Percentiles rank a stretch among this genome's conserved stretches.
These are phyloP conservation scores for Tricholoma sp. DNA, from an alignment of 768 basidiomycete species.

Conservation along the genomic window DNA sequence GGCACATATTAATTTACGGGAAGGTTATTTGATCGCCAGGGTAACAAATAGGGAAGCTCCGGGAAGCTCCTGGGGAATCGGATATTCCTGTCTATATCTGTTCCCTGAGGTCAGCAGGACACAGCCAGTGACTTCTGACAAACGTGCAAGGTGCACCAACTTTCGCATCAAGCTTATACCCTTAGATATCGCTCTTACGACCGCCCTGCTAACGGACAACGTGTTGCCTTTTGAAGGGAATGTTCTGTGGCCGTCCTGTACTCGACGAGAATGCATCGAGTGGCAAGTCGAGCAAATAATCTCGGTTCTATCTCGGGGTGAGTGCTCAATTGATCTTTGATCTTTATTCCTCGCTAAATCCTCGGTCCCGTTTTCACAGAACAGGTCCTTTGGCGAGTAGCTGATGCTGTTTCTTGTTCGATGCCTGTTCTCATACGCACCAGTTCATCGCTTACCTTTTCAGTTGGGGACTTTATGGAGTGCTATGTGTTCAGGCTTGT, in stretches of 20 bases:
- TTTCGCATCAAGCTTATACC: background rate
- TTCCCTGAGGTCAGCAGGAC: background rate
- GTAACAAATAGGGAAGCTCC: too few species aligned
- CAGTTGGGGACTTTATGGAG: constrained; percentile 14
- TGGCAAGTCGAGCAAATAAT: background rate
- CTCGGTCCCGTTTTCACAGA: background rate
- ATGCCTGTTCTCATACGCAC: background rate
- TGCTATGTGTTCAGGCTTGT: constrained; percentile 16
- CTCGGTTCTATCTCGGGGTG: background rate
- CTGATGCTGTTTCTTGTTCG: background rate
- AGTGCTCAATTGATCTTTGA: background rate
- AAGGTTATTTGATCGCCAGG: too few species aligned
- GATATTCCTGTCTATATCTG: too few species aligned
- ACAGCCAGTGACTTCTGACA: background rate
- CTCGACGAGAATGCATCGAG: background rate
- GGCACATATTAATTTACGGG: too few species aligned
- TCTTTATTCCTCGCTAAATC: background rate
- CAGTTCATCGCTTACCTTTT: constrained; percentile 14
- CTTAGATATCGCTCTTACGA: background rate
- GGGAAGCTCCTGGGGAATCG: too few species aligned
- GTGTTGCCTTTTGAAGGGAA: background rate
- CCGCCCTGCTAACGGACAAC: too few species aligned
- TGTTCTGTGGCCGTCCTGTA: background rate
- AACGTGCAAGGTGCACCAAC: background rate
- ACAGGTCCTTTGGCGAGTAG: background rate